These are phyloP conservation scores for Cornus florida DNA, from an alignment of 148 eudicot genomes.

Conservation along the genomic window DNA sequence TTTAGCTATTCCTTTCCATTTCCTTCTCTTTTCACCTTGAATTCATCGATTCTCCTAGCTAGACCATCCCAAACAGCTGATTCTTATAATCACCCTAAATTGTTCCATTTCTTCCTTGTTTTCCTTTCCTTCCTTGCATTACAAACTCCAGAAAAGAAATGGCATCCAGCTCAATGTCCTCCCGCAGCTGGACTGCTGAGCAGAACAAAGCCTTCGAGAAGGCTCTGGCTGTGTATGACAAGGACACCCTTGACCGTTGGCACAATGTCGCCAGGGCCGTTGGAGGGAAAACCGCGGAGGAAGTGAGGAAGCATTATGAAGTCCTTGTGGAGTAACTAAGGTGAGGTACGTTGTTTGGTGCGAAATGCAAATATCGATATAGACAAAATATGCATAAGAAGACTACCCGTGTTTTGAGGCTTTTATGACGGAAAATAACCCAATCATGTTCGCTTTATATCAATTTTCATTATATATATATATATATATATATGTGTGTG, in stretches of 20 bases:
- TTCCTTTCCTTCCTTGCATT: no score
- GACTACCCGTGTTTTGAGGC: background rate
- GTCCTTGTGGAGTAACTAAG: slow-evolving; percentile 20
- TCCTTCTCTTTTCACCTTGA: background rate
- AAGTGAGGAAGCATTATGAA: slow-evolving; percentile 51
- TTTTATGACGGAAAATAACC: background rate
- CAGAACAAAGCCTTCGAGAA: slow-evolving; percentile 46
- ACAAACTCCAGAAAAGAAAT: slow-evolving; percentile 8
- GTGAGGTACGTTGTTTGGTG: background rate
- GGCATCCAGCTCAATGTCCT: slow-evolving; percentile 41
- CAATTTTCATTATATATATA: no score
- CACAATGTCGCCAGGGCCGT: slow-evolving; percentile 44
- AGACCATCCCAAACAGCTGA: no score
- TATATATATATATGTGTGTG: no score
- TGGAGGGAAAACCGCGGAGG: slow-evolving; percentile 52
- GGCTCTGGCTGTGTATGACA: slow-evolving; percentile 52
- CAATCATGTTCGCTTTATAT: background rate
- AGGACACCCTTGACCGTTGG: slow-evolving; percentile 52
- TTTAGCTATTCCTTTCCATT: background rate
- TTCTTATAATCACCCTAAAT: no score
- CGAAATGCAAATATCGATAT: background rate
- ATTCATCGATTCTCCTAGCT: background rate
- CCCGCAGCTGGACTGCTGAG: slow-evolving; percentile 52
- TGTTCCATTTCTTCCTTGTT: background rate
- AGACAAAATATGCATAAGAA: background rate